Evolutionary conservation across 495 filamentous ascomycete genomes (phyloP).

Genomic region (Penicillium paxilli): DNA sequence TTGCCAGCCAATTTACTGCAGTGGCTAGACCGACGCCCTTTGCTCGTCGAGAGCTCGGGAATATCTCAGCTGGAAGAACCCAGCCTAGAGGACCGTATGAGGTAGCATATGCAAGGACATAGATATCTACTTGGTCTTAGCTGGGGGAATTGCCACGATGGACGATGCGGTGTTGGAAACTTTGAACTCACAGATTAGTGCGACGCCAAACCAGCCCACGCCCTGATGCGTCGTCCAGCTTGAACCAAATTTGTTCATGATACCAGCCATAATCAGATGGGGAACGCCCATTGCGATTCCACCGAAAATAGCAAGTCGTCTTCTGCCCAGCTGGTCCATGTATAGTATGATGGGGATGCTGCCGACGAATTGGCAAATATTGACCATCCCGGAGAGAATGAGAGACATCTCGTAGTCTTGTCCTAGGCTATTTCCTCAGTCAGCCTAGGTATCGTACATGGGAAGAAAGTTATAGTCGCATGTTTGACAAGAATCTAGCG

Average conservation of each 20-base stretch:
- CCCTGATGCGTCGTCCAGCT: slow-evolving; percentile 19
- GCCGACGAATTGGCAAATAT: slow-evolving; percentile 24
- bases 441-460: not conserved
- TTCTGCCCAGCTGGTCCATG: slow-evolving; percentile 24
- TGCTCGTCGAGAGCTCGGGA: slow-evolving; percentile 17
- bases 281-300: slow-evolving; percentile 17
- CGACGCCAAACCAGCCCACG: slow-evolving; percentile 23
- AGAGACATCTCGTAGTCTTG: slow-evolving; percentile 20
- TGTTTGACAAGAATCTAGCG: no score
- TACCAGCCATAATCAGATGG: slow-evolving; percentile 23
- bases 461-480: no score
- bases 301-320: slow-evolving; percentile 20
- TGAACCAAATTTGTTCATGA: slow-evolving; percentile 13
- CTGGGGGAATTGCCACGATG: no score
- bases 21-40: slow-evolving; percentile 23
- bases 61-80: slow-evolving; percentile 25
- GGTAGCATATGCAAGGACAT: slow-evolving; percentile 12
- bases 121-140: slow-evolving; percentile 13
- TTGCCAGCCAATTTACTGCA: slow-evolving; percentile 5
- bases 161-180: not conserved
- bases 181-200: slow-evolving; percentile 12
- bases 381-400: slow-evolving; percentile 28
- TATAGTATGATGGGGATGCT: slow-evolving; percentile 11
- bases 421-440: slow-evolving; percentile 9
- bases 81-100: slow-evolving; percentile 22